These are phyloP conservation scores for Cyclotella distinguenda DNA, from an alignment of 108 stramenopile genomes.

Conservation along the genomic window DNA sequence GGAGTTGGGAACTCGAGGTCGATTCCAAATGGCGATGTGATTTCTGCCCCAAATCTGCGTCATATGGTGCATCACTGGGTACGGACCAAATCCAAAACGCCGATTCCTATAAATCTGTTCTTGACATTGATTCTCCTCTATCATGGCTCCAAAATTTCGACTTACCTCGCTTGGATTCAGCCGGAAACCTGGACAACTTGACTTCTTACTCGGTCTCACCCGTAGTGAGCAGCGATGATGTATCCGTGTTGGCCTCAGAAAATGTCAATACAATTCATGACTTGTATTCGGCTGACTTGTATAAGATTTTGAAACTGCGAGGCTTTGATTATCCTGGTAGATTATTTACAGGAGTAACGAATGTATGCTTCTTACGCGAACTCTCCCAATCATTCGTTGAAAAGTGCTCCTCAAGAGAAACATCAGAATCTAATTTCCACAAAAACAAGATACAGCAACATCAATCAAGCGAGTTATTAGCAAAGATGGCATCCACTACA, in stretches of 20 bases:
- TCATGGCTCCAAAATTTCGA: constrained; percentile 14
- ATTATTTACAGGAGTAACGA: constrained; percentile 10
- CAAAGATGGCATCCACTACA: not conserved
- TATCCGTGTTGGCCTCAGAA: constrained; percentile 17
- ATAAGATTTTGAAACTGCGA: constrained; percentile 43
- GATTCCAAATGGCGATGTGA: constrained; percentile 31
- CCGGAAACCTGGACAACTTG: constrained; percentile 28
- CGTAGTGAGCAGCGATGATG: constrained; percentile 20
- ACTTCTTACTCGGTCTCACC: constrained; percentile 4
- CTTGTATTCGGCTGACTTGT: constrained; percentile 43
- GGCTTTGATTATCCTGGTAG: constrained; percentile 51
- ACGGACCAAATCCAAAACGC: too few relatives aligned
- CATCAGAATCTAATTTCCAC: not conserved
- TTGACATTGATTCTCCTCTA: constrained; percentile 29
- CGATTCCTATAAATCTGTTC: constrained; percentile 4
- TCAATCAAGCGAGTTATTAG: not conserved
- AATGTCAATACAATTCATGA: constrained; percentile 50
- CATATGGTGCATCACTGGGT: not conserved
- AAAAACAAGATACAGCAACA: constrained; percentile 2
- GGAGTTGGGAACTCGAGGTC: constrained; percentile 41
- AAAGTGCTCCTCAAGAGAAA: constrained; percentile 33
- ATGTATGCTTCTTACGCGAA: constrained; percentile 43
- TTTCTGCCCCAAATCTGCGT: constrained; percentile 1
- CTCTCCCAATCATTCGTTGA: constrained; percentile 30
- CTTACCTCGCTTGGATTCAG: constrained; percentile 13